Evolutionary conservation across 768 basidiomycete genomes (phyloP), one percentile per base, ranked within the genome.

Genomic region (Russula abietina): DNA sequence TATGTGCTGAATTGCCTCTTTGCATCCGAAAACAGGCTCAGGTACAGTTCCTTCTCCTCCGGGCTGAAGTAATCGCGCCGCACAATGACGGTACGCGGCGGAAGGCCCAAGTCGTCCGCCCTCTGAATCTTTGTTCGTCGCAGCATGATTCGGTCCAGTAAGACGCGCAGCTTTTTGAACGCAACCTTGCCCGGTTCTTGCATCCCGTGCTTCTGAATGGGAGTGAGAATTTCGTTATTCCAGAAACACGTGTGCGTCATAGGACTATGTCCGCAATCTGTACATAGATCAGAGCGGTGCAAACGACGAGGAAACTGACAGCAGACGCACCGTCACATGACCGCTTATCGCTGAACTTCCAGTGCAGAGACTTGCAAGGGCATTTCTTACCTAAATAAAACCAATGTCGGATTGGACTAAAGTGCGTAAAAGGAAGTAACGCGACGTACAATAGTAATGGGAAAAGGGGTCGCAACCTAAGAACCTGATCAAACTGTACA

Each of bases 121-220:
- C 89, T 83, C 83, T 99, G 91, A 50, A 87, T 88, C 79, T 93
- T 93, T 32, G 91, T 93, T 67, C 91, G 80, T 61, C 93, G 87
- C 55, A 98, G 80, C 97, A 98, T 98, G 91, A 98, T 91, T 54
- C 91, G 78, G 70, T 96, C 92, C 39, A 99, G 77, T 24, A 99
- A 77, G 53, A 93, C 82, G 70, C 86, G 90, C 64, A 98, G 79
- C 74, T 97, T 98, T 77, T 90, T 93, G 80, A 98, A 98, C 0
- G 94, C 96, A 12, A 73, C 72, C 66, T 80, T 79, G 11, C 96
- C 96, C 3, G 89, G 85, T 1, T 90, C 92, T 6, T 72, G 67
- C 82, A 96, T 89, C 30, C 89, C 96, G 65, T 88, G 78, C 72
- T 88, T 93, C 74, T 98, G 94, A 64, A 99, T 99, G 0, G 97